A percentile compares a stretch with the other conserved stretches of the same genome.
phyloP scores from a whole-genome alignment of 192 early-diverging fungal genomes.

The Podila epicladia region DNA sequence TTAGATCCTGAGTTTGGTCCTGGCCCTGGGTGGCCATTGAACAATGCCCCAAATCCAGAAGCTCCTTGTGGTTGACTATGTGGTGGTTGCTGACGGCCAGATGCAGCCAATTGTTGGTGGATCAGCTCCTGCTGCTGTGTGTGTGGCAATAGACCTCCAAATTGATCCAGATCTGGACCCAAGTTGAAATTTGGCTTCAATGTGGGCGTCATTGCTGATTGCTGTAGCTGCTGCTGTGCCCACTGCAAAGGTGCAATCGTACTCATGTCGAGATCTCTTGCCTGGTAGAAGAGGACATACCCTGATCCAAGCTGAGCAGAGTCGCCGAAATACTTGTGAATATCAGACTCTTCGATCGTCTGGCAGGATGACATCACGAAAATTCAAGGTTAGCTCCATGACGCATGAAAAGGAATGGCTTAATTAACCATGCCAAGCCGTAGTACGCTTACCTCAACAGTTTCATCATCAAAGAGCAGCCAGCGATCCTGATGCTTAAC shows the following conservation, averaged over 20 bases:
- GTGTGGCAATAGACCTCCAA: constrained; percentile 37
- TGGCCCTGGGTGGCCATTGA: constrained; percentile 3
- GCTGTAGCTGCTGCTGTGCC: constrained; percentile 44
- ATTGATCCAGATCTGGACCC: constrained; percentile 28
- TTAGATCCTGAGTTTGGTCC: constrained; percentile 9
- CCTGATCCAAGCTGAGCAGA: constrained; percentile 77
- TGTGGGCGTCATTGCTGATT: neutral
- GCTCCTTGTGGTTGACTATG: neutral
- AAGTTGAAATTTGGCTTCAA: constrained; percentile 2
- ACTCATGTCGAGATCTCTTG: constrained; percentile 50
- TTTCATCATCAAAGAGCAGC: constrained; percentile 97
- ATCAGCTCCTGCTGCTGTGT: constrained; percentile 47
- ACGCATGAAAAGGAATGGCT: no score
- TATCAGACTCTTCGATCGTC: constrained; percentile 79
- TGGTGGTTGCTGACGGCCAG: neutral
- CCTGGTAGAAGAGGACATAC: constrained; percentile 86
- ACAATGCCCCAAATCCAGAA: neutral
- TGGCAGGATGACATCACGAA: constrained; percentile 8
- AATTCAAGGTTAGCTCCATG: no score
- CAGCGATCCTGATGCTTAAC: constrained; percentile 88
- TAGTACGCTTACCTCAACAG: constrained; percentile 73
- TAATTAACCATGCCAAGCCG: neutral
- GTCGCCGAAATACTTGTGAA: constrained; percentile 86
- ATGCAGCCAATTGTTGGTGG: constrained; percentile 33
- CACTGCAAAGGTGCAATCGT: constrained; percentile 39